Conservation (phyloP, 164 flowering plant genomes). For the Stephania japonica region DNA sequence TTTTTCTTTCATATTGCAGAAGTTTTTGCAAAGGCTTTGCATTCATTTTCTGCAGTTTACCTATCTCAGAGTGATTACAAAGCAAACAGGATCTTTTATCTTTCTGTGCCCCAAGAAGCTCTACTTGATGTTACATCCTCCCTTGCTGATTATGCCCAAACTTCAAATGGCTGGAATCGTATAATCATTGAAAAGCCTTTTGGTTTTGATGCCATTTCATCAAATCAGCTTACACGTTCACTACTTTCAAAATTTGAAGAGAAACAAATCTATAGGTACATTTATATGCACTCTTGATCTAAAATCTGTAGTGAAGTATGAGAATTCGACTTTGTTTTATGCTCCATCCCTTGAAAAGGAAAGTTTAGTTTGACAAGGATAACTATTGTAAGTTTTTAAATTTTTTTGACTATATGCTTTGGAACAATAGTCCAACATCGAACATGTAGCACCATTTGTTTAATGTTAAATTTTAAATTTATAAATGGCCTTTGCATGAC, state of each 20-base stretch:
- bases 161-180: constrained; percentile 51
- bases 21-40: constrained; percentile 1
- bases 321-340: too few species aligned
- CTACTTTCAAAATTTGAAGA: constrained; percentile 47
- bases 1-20: background rate
- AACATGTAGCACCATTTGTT: too few species aligned
- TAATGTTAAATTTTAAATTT: too few species aligned
- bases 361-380: too few species aligned
- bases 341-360: too few species aligned
- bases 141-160: constrained; percentile 42
- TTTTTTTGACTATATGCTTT: too few species aligned
- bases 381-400: too few species aligned
- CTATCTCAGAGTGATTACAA: constrained; percentile 36
- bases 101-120: constrained; percentile 63
- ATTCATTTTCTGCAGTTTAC: constrained; percentile 26
- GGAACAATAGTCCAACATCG: too few species aligned
- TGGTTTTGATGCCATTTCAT: constrained; percentile 43
- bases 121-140: constrained; percentile 46
- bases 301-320: background rate
- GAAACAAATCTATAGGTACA: constrained; percentile 55
- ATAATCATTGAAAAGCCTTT: constrained; percentile 61
- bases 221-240: constrained; percentile 30
- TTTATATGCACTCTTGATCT: background rate
- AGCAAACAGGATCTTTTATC: constrained; percentile 61
- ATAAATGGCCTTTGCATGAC: too few species aligned